Percentiles rank a stretch among this genome's conserved stretches.
These are phyloP conservation scores for Salvia splendens DNA, from an alignment of 257 asterid genomes.

Conservation along the genomic window DNA sequence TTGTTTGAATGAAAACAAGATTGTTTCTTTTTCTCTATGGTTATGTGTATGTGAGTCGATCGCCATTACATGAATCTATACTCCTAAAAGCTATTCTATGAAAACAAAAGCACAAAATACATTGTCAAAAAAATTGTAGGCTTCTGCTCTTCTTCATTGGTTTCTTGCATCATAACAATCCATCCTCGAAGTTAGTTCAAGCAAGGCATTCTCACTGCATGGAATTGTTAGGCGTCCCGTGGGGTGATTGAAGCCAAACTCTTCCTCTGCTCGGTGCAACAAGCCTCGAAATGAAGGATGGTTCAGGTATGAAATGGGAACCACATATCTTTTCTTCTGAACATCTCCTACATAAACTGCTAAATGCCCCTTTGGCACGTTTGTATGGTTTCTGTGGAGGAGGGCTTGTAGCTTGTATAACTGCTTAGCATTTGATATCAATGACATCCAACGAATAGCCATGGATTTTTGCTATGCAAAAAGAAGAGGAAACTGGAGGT, in stretches of 20 bases:
- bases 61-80: constrained; percentile 24
- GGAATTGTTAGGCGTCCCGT: constrained; percentile 50
- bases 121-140: neutral
- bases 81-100: constrained; percentile 31
- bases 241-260: constrained; percentile 49
- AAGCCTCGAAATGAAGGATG: constrained; percentile 51
- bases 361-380: constrained; percentile 52
- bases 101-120: constrained; percentile 19
- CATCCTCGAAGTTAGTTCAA: constrained; percentile 46
- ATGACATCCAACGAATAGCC: constrained; percentile 47
- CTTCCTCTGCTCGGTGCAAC: constrained; percentile 48
- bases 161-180: constrained; percentile 26
- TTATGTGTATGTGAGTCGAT: constrained; percentile 24
- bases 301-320: constrained; percentile 53
- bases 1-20: constrained; percentile 7
- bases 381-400: constrained; percentile 32
- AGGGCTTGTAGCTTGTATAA: constrained; percentile 47
- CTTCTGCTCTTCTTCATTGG: constrained; percentile 14
- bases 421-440: constrained; percentile 44
- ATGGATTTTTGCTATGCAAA: constrained; percentile 14
- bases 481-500: neutral
- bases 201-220: constrained; percentile 49
- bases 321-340: constrained; percentile 46
- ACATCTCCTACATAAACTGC: constrained; percentile 45
- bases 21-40: neutral